These are phyloP conservation scores for Pleurotus djamor DNA, from an alignment of 768 basidiomycete species.

Conservation along the genomic window DNA sequence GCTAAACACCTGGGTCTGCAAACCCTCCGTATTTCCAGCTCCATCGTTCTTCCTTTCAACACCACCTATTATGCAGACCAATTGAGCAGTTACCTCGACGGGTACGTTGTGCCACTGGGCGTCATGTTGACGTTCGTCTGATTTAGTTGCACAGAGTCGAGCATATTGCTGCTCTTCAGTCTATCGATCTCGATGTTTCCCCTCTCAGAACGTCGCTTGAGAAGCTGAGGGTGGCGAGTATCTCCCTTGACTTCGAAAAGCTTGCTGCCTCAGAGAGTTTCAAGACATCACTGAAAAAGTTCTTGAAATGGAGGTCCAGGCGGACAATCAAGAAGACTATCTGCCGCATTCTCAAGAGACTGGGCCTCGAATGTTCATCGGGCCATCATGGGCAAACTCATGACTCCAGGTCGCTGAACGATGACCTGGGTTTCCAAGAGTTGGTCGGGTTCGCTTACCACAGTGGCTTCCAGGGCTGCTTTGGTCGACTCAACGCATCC, in stretches of 20 bases:
- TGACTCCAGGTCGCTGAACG: not conserved
- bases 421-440: not conserved
- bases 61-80: constrained; percentile 65
- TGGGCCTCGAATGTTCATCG: constrained; percentile 25
- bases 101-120: constrained; percentile 25
- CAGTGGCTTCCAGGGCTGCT: not conserved
- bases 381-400: constrained; percentile 2
- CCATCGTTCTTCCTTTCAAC: constrained; percentile 61
- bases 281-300: constrained; percentile 28
- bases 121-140: not conserved
- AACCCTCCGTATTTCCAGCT: constrained; percentile 49
- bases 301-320: constrained; percentile 23
- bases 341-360: constrained; percentile 32
- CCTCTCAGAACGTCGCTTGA: constrained; percentile 35
- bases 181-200: constrained; percentile 27
- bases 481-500: constrained; percentile 11
- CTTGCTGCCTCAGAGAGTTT: constrained; percentile 35
- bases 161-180: constrained; percentile 27
- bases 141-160: constrained; percentile 41
- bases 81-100: constrained; percentile 48
- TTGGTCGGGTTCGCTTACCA: not conserved
- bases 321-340: constrained; percentile 21
- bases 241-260: constrained; percentile 44
- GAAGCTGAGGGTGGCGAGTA: constrained; percentile 36
- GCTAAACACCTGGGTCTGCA: constrained; percentile 32